Evolutionary conservation across 371 early-diverging fungal species (phyloP).

Genomic region (Zopfochytrium polystomum): DNA sequence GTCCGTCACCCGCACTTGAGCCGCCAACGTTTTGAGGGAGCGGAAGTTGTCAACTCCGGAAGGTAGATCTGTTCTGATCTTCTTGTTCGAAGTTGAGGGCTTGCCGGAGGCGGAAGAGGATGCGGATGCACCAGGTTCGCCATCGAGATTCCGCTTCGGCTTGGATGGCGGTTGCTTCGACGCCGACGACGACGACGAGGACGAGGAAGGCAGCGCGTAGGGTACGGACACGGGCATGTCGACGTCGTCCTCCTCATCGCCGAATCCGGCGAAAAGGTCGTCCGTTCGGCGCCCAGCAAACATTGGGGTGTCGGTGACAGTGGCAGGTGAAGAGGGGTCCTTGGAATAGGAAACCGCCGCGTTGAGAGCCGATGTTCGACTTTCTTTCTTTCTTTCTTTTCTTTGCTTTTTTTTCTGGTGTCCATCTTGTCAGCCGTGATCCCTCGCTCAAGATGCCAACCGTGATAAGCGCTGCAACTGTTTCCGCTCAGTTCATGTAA

Average conservation of each 20-base stretch:
- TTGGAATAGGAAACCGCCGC: too few species aligned
- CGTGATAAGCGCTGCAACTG: too few species aligned
- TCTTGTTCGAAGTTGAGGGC: neutral
- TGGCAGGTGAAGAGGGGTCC: too few species aligned
- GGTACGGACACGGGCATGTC: slow-evolving; percentile 7
- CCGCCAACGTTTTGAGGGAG: neutral
- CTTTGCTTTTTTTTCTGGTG: too few species aligned
- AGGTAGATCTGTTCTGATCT: neutral
- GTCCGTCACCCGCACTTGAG: slow-evolving; percentile 61
- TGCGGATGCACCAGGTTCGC: neutral
- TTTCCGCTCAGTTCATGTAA: slow-evolving; percentile 34
- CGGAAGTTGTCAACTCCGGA: neutral
- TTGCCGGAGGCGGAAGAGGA: neutral
- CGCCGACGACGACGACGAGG: neutral
- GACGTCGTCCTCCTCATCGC: slow-evolving; percentile 26
- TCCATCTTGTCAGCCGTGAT: too few species aligned
- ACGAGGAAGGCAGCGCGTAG: neutral
- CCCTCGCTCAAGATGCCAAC: too few species aligned
- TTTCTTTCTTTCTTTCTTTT: too few species aligned
- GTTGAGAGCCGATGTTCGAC: too few species aligned
- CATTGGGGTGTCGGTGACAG: too few species aligned
- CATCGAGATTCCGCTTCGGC: neutral
- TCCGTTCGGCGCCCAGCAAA: slow-evolving; percentile 6
- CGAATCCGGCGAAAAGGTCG: slow-evolving; percentile 29
- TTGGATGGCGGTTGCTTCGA: neutral